Evolutionary conservation across 2,329 filamentous ascomycete genomes (phyloP), one percentile per base, ranked within the genome.

Genomic region (Penicillium psychrosexuale): DNA sequence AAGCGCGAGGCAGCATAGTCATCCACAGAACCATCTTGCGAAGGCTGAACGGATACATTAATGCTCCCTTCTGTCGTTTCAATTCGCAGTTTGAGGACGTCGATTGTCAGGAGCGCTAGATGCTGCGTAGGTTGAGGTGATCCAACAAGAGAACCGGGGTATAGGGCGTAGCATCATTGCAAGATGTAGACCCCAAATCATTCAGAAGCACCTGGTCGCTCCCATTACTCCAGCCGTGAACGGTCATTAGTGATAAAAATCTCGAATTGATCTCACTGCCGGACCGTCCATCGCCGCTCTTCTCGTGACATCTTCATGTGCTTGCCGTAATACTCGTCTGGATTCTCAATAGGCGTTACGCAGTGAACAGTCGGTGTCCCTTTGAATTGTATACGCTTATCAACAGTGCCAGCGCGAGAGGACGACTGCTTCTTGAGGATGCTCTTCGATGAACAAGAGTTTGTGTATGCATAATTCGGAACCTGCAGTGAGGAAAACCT

Each of bases 281-380:
- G 69, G 5, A 70, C 65, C 37, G 61, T 67, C 77, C 77, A 80
- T 61, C 77, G 69, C 62, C 76, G 68, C 59, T 79, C 77, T 37
- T 80, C 77, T 48, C 68, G 69, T 34, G 72, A 71, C 66, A 79
- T 70, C 66, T 77, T 78, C 38, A 64, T 70, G 58, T 78, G 74
- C n/a, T 65, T 70, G 44, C 77, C 77, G 47, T 80, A 79, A 58
- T 78, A 79, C 48, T 78, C 78, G 17, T 78, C 74, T 5, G 72
- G 70, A 17, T 76, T 75, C 61, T 78, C 77, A 57, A 80, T 78
- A 0, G 77, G 77, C 2, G 76, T 78, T 46, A 80, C 73, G 53
- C 73, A 76, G 64, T 78, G 69, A 24, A 80, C 72, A 22, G 71
- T 75, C 4, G 77, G 77, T 6, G 75, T 73, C 36, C 69, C 72